Conservation (phyloP, 2,329 filamentous ascomycete genomes). For the Parastagonospora avenae region DNA sequence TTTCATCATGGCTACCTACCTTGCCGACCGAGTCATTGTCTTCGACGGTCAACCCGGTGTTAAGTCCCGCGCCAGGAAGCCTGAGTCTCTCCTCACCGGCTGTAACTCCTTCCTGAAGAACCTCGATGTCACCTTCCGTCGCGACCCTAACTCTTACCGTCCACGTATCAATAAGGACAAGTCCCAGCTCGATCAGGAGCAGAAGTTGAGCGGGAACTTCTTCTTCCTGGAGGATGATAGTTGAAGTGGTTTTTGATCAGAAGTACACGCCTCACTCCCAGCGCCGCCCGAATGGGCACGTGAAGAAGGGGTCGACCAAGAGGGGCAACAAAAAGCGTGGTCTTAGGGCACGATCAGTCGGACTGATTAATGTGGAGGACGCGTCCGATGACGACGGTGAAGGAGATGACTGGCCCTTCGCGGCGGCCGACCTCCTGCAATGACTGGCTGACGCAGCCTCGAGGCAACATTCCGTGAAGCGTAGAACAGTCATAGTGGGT, state of each 20-base stretch:
- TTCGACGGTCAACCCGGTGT: constrained; percentile 94
- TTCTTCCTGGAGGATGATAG: constrained; percentile 94
- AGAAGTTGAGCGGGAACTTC: constrained; percentile 92
- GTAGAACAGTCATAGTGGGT: constrained; percentile 36
- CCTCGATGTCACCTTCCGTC: constrained; percentile 96
- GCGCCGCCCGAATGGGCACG: constrained; percentile 49
- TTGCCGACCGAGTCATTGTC: constrained; percentile 94
- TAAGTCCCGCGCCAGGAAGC: constrained; percentile 83
- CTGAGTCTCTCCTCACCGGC: constrained; percentile 89
- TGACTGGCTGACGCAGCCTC: neutral
- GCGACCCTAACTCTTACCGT: constrained; percentile 93
- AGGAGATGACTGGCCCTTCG: constrained; percentile 61
- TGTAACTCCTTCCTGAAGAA: constrained; percentile 98
- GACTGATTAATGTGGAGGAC: constrained; percentile 59
- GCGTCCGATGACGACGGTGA: constrained; percentile 67
- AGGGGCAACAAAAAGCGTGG: constrained; percentile 44
- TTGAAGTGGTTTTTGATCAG: constrained; percentile 67
- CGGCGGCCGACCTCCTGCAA: constrained; percentile 64
- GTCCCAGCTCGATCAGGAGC: constrained; percentile 96
- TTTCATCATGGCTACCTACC: constrained; percentile 92
- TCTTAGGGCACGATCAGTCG: constrained; percentile 31
- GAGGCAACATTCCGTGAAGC: neutral
- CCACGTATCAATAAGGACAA: constrained; percentile 98
- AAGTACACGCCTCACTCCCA: constrained; percentile 46
- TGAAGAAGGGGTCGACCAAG: constrained; percentile 45